phyloP scores from a whole-genome alignment of 176 grass and related monocot species.

The Poa annua region DNA sequence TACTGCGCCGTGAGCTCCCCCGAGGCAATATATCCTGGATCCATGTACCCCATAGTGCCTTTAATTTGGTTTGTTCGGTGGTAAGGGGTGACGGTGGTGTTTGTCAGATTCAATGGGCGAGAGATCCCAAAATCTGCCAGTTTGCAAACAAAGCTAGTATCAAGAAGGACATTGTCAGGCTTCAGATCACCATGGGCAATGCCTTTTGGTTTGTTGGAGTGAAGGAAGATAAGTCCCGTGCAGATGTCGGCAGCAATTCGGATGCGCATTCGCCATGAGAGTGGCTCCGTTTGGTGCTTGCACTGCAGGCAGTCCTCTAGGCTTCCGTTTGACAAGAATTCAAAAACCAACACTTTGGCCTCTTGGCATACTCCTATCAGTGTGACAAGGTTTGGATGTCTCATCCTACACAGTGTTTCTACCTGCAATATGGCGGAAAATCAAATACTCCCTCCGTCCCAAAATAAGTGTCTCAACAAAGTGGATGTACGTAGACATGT shows the following conservation, averaged over 20 bases:
- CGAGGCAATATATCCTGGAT: conserved; percentile 55
- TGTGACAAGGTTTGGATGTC: conserved; percentile 68
- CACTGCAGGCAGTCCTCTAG: conserved; percentile 57
- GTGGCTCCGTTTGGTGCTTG: conserved; percentile 29
- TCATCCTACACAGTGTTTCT: conserved; percentile 59
- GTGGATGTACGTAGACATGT: too few species aligned
- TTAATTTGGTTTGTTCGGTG: conserved; percentile 58
- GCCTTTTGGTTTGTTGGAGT: conserved; percentile 49
- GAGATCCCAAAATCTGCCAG: conserved; percentile 76
- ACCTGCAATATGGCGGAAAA: conserved; percentile 44
- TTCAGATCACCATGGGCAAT: conserved; percentile 76
- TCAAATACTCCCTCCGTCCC: too few species aligned
- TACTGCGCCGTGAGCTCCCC: conserved; percentile 66
- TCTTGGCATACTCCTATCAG: conserved; percentile 66
- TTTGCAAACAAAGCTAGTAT: conserved; percentile 44
- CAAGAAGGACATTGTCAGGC: conserved; percentile 66
- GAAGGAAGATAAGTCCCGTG: conserved; percentile 67
- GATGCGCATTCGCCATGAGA: conserved; percentile 56
- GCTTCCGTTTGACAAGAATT: conserved; percentile 65
- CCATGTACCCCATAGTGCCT: conserved; percentile 72
- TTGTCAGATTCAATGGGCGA: conserved; percentile 55
- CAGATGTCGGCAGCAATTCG: conserved; percentile 59
- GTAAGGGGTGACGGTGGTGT: conserved; percentile 52
- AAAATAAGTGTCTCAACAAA: too few species aligned
- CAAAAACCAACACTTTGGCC: conserved; percentile 58